A percentile compares a stretch with the other conserved stretches of the same genome.
phyloP scores from a whole-genome alignment of 345 rosid genomes.

The Linum tenue region DNA sequence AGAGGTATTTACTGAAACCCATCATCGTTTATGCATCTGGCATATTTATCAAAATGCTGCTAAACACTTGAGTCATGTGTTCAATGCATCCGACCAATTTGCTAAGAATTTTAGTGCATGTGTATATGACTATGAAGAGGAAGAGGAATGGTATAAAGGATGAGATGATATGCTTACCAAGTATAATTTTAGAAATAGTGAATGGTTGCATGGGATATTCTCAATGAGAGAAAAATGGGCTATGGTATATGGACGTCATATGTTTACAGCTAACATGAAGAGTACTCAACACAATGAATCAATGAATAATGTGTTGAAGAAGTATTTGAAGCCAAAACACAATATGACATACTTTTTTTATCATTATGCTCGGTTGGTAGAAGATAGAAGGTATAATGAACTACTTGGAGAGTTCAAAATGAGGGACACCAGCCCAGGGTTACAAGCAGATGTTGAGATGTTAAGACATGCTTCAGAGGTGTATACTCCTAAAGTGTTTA shows the following conservation, averaged over 20 bases:
- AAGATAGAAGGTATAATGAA: neutral
- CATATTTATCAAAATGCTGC: too few relatives aligned
- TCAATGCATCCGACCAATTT: too few relatives aligned
- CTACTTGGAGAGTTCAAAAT: conserved; percentile 1
- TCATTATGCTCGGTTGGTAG: neutral
- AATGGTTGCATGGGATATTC: neutral
- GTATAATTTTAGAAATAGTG: neutral
- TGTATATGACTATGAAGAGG: conserved; percentile 11
- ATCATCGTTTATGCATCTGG: too few relatives aligned
- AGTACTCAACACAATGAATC: conserved; percentile 15
- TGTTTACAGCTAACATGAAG: conserved; percentile 24
- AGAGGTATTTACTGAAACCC: too few relatives aligned
- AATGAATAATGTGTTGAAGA: neutral
- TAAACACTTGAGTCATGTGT: too few relatives aligned
- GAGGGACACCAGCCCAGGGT: too few relatives aligned
- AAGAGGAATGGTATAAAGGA: neutral
- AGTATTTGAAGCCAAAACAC: neutral
- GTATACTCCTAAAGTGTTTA: conserved; percentile 17
- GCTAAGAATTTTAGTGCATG: neutral
- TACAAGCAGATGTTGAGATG: neutral
- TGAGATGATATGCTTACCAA: neutral
- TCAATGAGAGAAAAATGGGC: conserved; percentile 24
- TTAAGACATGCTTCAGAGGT: neutral
- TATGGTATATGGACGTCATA: conserved; percentile 21
- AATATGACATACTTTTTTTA: conserved; percentile 2